Conservation (phyloP, 2,329 filamentous ascomycete genomes). For the Xylaria arbuscula region DNA sequence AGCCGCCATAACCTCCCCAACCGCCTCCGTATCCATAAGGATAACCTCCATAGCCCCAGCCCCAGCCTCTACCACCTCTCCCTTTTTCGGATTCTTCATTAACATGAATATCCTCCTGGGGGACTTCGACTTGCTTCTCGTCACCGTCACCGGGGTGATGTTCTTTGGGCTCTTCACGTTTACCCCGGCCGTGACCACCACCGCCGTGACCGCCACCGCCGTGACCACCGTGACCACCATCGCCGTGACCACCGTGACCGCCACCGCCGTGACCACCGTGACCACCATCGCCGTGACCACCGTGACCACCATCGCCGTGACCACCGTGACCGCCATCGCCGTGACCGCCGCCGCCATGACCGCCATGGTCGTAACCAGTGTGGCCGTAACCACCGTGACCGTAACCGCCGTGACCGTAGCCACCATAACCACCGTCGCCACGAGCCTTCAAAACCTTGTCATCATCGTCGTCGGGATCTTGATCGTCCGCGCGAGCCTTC, state of each 20-base stretch:
- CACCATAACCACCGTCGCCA: conserved; percentile 1
- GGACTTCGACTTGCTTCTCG: no score
- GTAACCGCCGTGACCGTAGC: neutral
- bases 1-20: no score
- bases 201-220: no score
- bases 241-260: neutral
- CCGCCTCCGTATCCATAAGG: no score
- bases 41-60: no score
- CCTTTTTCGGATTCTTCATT: no score
- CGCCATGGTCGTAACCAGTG: neutral
- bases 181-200: no score
- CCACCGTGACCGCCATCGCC: neutral
- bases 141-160: no score
- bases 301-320: neutral
- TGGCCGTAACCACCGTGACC: neutral
- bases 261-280: neutral
- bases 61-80: no score
- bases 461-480: neutral
- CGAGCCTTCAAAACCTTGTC: neutral
- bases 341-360: neutral
- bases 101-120: no score
- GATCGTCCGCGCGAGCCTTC: neutral
- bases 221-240: no score
- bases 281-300: neutral
- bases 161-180: no score